Percentiles rank a stretch among this genome's conserved stretches.
phyloP scores from a whole-genome alignment of 2,329 filamentous ascomycete genomes.

The Sporothrix luriei region DNA sequence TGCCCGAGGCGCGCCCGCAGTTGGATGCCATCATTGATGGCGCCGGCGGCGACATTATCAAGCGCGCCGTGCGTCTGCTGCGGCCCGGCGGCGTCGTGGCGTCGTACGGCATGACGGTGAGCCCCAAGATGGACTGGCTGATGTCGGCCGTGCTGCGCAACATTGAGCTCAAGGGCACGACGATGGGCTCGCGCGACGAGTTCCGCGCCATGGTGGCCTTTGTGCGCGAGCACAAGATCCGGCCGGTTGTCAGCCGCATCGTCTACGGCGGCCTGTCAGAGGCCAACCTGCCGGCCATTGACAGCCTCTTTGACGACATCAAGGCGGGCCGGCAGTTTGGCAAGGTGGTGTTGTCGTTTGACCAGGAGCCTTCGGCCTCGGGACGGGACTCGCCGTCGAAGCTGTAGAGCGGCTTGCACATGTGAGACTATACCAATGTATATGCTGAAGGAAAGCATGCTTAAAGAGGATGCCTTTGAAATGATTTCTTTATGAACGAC shows the following conservation, averaged over 20 bases:
- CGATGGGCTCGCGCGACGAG: slow-evolving; percentile 88
- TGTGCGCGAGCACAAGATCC: slow-evolving; percentile 71
- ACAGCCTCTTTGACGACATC: slow-evolving; percentile 85
- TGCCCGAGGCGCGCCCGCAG: slow-evolving; percentile 67
- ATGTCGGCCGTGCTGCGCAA: slow-evolving; percentile 87
- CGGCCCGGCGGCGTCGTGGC: slow-evolving; percentile 83
- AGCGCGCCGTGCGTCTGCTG: slow-evolving; percentile 66
- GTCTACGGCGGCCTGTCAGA: slow-evolving; percentile 62
- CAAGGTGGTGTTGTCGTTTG: slow-evolving; percentile 81
- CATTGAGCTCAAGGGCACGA: slow-evolving; percentile 80
- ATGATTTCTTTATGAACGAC: not conserved
- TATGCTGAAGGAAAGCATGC: not conserved
- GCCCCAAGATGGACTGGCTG: slow-evolving; percentile 80
- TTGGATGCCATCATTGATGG: slow-evolving; percentile 88
- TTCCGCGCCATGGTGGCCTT: slow-evolving; percentile 83
- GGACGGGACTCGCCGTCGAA: slow-evolving; percentile 42
- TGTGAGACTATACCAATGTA: not conserved
- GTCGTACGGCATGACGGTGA: slow-evolving; percentile 87
- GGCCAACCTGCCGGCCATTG: slow-evolving; percentile 75
- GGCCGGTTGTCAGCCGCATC: slow-evolving; percentile 74
- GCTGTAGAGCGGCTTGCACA: slow-evolving; percentile 42
- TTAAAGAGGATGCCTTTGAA: slow-evolving; percentile 5
- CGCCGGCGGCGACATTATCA: slow-evolving; percentile 82
- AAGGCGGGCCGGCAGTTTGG: slow-evolving; percentile 85
- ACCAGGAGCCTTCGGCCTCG: slow-evolving; percentile 33